phyloP scores from a whole-genome alignment of 1,284 basidiomycete genomes.

The Cryptococcus amylolentus region DNA sequence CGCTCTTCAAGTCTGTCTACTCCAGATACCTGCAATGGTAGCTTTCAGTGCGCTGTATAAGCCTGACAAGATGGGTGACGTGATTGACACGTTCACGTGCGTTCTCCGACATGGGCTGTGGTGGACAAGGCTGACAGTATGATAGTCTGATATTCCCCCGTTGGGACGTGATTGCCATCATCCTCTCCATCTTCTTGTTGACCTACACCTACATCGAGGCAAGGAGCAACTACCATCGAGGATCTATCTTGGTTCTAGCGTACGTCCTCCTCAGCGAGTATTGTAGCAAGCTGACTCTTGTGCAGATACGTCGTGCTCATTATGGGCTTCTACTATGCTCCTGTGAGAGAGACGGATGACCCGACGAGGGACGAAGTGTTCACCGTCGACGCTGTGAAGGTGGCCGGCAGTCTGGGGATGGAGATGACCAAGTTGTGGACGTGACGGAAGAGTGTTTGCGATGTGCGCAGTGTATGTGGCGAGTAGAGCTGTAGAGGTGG shows the following conservation, averaged over 20 bases:
- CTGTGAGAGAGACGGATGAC: slow-evolving; percentile 18
- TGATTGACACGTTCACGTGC: slow-evolving; percentile 83
- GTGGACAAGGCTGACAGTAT: neutral
- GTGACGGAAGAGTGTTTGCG: neutral
- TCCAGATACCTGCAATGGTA: slow-evolving; percentile 99
- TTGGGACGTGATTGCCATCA: slow-evolving; percentile 96
- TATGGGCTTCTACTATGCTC: slow-evolving; percentile 76
- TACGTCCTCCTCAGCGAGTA: slow-evolving; percentile 42
- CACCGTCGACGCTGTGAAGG: slow-evolving; percentile 4
- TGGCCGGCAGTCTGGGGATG: slow-evolving; percentile 1
- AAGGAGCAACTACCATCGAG: slow-evolving; percentile 93
- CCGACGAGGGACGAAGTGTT: slow-evolving; percentile 1
- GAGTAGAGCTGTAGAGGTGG: neutral
- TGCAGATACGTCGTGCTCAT: slow-evolving; percentile 70
- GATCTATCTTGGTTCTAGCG: slow-evolving; percentile 87
- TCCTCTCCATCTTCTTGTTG: slow-evolving; percentile 90
- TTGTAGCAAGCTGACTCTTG: slow-evolving; percentile 6
- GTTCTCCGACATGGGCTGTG: slow-evolving; percentile 20
- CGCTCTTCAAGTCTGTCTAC: slow-evolving; percentile 92
- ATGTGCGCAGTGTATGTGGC: neutral
- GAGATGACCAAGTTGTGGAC: slow-evolving; percentile 16
- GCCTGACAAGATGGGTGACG: slow-evolving; percentile 73
- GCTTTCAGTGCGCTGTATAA: slow-evolving; percentile 94
- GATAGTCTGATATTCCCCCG: slow-evolving; percentile 90
- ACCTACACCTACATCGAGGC: slow-evolving; percentile 99